phyloP scores from a whole-genome alignment of 345 rosid species.

The Trapa bicornis region DNA sequence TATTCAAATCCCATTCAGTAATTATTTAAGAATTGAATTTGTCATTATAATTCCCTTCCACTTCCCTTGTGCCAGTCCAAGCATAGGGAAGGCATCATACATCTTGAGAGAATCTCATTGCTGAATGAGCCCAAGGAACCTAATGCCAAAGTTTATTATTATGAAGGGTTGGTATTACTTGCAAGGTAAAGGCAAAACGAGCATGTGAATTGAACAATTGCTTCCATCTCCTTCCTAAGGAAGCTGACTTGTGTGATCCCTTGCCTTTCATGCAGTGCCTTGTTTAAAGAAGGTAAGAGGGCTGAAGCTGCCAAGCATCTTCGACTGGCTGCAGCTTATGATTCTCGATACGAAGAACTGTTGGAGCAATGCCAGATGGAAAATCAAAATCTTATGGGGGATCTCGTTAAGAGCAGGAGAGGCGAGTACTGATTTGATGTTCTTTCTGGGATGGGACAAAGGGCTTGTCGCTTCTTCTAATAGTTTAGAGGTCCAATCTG shows the following conservation, averaged over 20 bases:
- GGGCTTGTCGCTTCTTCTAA: no score
- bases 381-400: constrained; percentile 22
- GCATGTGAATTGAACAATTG: background rate
- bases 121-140: constrained; percentile 66
- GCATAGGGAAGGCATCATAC: constrained; percentile 49
- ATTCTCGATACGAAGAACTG: constrained; percentile 35
- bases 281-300: constrained; percentile 42
- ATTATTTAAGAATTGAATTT: background rate
- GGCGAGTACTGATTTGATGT: constrained; percentile 21
- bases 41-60: background rate
- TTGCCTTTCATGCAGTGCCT: background rate
- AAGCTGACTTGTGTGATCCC: no score
- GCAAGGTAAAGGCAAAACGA: constrained; percentile 33
- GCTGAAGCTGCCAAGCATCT: constrained; percentile 57
- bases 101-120: constrained; percentile 58
- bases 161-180: constrained; percentile 50
- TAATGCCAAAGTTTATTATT: constrained; percentile 59
- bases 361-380: constrained; percentile 56
- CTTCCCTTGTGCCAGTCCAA: constrained; percentile 36
- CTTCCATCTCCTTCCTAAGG: no score
- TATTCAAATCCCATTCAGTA: background rate
- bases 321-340: constrained; percentile 51
- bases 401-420: constrained; percentile 40
- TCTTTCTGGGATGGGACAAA: no score
- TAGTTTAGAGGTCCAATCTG: no score